Percentiles rank a stretch among this genome's conserved stretches.
These are phyloP conservation scores for Ceratocystis variospora DNA, from an alignment of 2,329 filamentous ascomycete species.

Conservation along the genomic window DNA sequence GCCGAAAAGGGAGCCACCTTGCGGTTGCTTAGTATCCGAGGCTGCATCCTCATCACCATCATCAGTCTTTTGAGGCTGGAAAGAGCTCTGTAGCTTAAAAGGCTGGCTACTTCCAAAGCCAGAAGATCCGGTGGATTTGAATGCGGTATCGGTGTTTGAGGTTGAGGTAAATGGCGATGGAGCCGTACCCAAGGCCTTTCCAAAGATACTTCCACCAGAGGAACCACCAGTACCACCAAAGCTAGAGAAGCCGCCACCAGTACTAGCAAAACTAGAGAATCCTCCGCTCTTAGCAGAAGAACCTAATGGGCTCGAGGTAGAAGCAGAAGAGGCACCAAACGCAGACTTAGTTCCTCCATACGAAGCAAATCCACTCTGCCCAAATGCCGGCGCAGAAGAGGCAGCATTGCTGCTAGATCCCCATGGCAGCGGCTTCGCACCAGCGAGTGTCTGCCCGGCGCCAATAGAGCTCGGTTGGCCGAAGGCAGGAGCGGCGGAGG, in stretches of 20 bases:
- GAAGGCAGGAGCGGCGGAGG: conserved; percentile 34
- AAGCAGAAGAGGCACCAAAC: conserved; percentile 21
- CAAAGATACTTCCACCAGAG: conserved; percentile 23
- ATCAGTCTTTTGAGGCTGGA: conserved; percentile 48
- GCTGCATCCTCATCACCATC: conserved; percentile 46
- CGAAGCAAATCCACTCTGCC: conserved; percentile 38
- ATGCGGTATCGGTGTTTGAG: conserved; percentile 25
- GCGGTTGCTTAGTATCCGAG: conserved; percentile 24
- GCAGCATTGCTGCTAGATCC: conserved; percentile 20
- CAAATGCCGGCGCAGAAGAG: conserved; percentile 26
- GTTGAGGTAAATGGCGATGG: conserved; percentile 22
- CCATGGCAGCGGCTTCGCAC: conserved; percentile 9
- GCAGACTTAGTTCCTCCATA: conserved; percentile 29
- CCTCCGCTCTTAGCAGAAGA: conserved; percentile 30
- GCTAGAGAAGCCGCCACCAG: conserved; percentile 41
- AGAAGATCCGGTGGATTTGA: conserved; percentile 26
- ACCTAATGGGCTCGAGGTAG: conserved; percentile 18
- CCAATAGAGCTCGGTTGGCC: conserved; percentile 35
- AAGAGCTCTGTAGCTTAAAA: conserved; percentile 55
- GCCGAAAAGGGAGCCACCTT: conserved; percentile 41
- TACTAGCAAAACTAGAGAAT: conserved; percentile 40
- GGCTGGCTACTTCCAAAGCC: conserved; percentile 32
- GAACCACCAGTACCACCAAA: conserved; percentile 27
- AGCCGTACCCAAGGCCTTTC: conserved; percentile 20
- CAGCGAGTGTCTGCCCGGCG: neutral